These are phyloP conservation scores for Ananas comosus DNA, from an alignment of 176 grass and related monocot genomes.

Conservation along the genomic window DNA sequence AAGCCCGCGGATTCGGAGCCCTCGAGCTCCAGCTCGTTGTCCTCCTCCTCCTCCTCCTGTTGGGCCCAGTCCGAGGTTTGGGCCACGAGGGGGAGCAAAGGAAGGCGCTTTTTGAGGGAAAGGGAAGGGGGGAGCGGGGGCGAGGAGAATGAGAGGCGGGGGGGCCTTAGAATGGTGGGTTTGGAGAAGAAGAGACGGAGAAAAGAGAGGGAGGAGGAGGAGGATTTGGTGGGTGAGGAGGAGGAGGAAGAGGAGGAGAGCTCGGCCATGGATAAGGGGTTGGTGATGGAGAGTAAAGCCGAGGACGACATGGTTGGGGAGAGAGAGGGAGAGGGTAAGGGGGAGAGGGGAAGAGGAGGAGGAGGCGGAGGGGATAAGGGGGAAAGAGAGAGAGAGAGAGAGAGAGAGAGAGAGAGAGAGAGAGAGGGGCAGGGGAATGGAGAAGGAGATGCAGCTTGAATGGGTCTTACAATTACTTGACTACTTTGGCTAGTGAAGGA, in stretches of 20 bases:
- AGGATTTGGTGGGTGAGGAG: background rate
- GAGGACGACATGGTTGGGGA: background rate
- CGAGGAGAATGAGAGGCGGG: constrained; percentile 15
- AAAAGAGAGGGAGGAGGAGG: background rate
- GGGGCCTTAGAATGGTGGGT: constrained; percentile 2
- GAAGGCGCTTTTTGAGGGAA: constrained; percentile 22
- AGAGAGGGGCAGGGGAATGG: too few relatives aligned
- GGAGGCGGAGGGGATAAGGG: background rate
- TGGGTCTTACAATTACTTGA: too few relatives aligned
- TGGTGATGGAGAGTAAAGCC: background rate
- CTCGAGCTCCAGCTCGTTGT: background rate
- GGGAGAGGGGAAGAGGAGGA: background rate
- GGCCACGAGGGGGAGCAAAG: constrained; percentile 8
- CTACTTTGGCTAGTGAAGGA: too few relatives aligned
- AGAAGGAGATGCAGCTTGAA: too few relatives aligned
- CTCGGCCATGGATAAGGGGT: constrained; percentile 16
- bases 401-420: background rate
- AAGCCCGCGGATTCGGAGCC: constrained; percentile 18
- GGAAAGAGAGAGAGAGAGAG: background rate
- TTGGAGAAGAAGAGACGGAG: constrained; percentile 5
- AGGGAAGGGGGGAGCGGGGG: background rate
- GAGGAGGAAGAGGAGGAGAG: background rate
- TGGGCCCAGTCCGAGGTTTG: constrained; percentile 39
- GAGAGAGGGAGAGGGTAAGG: background rate
- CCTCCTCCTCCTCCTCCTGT: constrained; percentile 24